These are phyloP conservation scores for Trypanosomatidae sp. DNA, from an alignment of 208 protist genomes.

Conservation along the genomic window DNA sequence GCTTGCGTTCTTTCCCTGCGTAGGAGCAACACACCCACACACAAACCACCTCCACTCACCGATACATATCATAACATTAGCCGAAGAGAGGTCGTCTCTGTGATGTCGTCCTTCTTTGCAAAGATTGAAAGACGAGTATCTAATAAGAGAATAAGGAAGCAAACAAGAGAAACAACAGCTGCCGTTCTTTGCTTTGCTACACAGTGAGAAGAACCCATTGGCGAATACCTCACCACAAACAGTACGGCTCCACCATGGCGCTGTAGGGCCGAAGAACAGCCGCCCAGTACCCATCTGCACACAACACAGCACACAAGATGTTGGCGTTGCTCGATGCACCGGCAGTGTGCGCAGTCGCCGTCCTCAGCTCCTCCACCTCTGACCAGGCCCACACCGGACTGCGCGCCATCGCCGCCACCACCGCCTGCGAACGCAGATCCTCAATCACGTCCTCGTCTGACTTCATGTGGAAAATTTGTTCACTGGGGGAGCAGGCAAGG, in stretches of 20 bases:
- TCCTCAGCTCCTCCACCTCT: constrained; percentile 12
- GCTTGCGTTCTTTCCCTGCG: no score
- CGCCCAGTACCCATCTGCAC: constrained; percentile 26
- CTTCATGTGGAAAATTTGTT: not conserved
- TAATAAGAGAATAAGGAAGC: no score
- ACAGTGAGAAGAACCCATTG: no score
- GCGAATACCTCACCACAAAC: constrained; percentile 9
- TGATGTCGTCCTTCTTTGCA: no score
- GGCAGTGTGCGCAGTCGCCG: not conserved
- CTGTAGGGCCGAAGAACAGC: constrained; percentile 25
- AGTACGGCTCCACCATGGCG: constrained; percentile 23
- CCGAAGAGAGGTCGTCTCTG: no score
- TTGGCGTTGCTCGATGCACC: not conserved
- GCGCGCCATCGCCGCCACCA: constrained; percentile 7
- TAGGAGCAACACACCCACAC: no score
- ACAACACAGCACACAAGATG: constrained; percentile 5
- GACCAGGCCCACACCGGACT: constrained; percentile 6
- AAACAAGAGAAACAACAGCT: no score
- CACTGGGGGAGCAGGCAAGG: constrained; percentile 10
- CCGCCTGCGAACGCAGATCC: not conserved
- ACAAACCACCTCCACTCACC: no score
- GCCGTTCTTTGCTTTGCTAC: no score
- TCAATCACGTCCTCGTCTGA: not conserved
- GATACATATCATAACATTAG: no score
- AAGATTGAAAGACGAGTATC: no score